phyloP scores from a whole-genome alignment of 768 basidiomycete genomes.

The Hortiboletus flavorubellus region DNA sequence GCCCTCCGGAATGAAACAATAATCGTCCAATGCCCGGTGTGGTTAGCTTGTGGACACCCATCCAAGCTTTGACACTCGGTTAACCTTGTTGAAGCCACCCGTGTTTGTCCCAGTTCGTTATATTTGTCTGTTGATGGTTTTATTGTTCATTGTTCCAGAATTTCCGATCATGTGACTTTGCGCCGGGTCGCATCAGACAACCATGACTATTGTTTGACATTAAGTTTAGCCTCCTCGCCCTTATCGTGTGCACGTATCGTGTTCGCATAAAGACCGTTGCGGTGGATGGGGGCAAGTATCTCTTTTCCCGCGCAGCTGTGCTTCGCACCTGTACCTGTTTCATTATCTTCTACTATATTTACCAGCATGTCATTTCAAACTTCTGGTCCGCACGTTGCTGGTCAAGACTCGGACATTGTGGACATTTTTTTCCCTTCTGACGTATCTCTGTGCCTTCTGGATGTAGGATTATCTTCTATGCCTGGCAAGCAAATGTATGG shows the following conservation, averaged over 20 bases:
- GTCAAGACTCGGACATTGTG: slow-evolving; percentile 21
- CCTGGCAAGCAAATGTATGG: slow-evolving; percentile 22
- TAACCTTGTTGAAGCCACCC: slow-evolving; percentile 17
- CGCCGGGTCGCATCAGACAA: slow-evolving; percentile 1
- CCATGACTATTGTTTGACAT: slow-evolving; percentile 30
- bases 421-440: slow-evolving; percentile 14
- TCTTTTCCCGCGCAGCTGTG: slow-evolving; percentile 25
- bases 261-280: slow-evolving; percentile 19
- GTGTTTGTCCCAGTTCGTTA: background rate
- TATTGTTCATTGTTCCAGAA: slow-evolving; percentile 24
- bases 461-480: slow-evolving; percentile 6
- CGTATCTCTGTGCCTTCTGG: background rate
- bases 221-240: slow-evolving; percentile 9
- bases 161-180: slow-evolving; percentile 21
- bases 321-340: slow-evolving; percentile 22
- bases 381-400: slow-evolving; percentile 26
- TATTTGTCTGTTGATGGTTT: slow-evolving; percentile 4
- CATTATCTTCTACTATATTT: slow-evolving; percentile 5
- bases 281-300: background rate
- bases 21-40: background rate
- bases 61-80: background rate
- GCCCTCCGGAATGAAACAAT: slow-evolving; percentile 12
- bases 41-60: slow-evolving; percentile 9
- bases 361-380: slow-evolving; percentile 20
- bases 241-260: slow-evolving; percentile 1